Base-by-base conservation (phyloP, 1,284 basidiomycete genomes). In the Austroboletus niveus region DNA sequence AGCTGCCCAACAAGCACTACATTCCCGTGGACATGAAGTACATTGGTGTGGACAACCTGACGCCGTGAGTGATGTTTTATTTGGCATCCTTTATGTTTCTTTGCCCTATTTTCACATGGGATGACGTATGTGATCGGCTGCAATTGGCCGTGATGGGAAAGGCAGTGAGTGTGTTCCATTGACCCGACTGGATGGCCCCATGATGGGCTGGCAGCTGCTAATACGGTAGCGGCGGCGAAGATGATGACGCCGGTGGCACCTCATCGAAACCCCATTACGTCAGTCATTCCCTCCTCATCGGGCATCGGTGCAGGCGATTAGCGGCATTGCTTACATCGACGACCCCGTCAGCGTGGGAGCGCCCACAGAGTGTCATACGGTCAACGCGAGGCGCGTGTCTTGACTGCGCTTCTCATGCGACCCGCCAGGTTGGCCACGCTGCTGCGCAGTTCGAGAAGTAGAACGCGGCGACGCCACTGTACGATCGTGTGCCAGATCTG, bases 1-100 rank as follows among this genome's bases (percentile, higher is more conserved):
- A 76, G 45, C 77, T 97, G 30, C 95, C 95, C 9, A 98, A 98
- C 80, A 95, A 94, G 74, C 94, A 96, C 68, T 96, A 24, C 69
- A 82, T 96, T 60, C 88, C 87, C 0, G 86, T 90, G 47, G 83
- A 89, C 67, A 86, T 90, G 87, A 72, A 69, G 53, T 92, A 85
- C 57, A 69, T 80, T 41, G 76, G 75, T 14, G 57, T 81, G 47
- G 79, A 80, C 57, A 82, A 82, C 60, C 57, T 70, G 50, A 78
- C 73, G 14, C 79, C 78, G 77, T 78, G 56, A 60, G 72, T 72
- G 47, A 6, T 42, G 4, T 55, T 52, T 59, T 14, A 38, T n/a
- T 38, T 58, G 24, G 51, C 9, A 29, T 35, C 39, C 8, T 47
- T 49, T 55, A 15, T 34, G 10, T 42, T 45, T 36, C 22, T 41